phyloP scores from a whole-genome alignment of 148 eudicot species.

The Arbutus unedo region DNA sequence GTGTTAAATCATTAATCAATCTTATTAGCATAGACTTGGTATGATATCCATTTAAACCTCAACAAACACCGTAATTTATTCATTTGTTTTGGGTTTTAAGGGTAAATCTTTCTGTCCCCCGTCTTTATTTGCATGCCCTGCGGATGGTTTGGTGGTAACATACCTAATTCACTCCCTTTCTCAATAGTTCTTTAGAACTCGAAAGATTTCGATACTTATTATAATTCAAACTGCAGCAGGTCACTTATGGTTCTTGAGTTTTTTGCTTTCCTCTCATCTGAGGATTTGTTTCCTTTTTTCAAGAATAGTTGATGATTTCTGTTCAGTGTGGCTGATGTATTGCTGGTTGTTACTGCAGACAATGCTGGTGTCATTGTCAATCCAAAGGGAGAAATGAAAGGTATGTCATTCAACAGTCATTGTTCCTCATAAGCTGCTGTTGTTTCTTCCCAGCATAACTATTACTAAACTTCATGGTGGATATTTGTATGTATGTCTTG shows the following conservation, averaged over 20 bases:
- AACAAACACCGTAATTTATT: background rate
- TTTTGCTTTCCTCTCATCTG: background rate
- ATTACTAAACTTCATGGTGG: background rate
- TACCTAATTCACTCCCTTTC: background rate
- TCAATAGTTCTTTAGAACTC: background rate
- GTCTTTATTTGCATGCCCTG: background rate
- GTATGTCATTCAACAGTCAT: constrained; percentile 14
- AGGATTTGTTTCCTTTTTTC: background rate
- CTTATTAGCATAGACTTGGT: no score
- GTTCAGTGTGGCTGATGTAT: background rate
- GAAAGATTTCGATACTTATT: background rate
- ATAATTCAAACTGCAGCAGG: background rate
- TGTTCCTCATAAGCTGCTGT: background rate
- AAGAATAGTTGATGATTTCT: background rate
- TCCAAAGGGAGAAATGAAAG: constrained; percentile 66
- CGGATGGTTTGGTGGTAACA: background rate
- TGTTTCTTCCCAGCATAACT: background rate
- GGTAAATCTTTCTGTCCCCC: background rate
- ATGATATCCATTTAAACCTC: background rate
- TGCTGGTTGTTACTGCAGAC: constrained; percentile 28
- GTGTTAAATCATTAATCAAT: no score
- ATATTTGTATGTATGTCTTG: background rate
- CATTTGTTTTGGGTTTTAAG: background rate
- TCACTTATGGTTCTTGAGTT: background rate
- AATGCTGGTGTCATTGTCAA: constrained; percentile 64